Evolutionary conservation across 352 stramenopile species (phyloP).

Genomic region (Pythium aristosporum): DNA sequence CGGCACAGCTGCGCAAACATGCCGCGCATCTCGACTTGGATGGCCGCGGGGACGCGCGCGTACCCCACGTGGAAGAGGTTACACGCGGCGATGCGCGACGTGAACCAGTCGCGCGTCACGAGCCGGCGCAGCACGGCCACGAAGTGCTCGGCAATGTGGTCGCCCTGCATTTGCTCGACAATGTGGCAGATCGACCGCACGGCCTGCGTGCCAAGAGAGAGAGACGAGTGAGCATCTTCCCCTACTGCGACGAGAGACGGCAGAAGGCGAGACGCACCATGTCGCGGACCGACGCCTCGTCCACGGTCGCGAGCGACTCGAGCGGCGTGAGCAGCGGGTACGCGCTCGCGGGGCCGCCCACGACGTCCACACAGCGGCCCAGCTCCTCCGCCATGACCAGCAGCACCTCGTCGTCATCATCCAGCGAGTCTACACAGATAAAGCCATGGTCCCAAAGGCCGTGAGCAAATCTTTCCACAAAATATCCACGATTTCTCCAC

Average conservation of each 20-base stretch:
- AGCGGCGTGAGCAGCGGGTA: constrained; percentile 93
- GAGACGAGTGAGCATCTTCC: background rate
- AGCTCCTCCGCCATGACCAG: constrained; percentile 93
- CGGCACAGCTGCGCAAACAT: constrained; percentile 94
- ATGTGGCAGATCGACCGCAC: constrained; percentile 90
- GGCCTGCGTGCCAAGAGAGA: constrained; percentile 38
- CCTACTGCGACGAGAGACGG: background rate
- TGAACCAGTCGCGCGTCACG: constrained; percentile 95
- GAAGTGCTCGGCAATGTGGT: constrained; percentile 90
- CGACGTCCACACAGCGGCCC: constrained; percentile 85
- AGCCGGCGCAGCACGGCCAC: constrained; percentile 92
- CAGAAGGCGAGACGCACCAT: constrained; percentile 40
- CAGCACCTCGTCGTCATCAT: constrained; percentile 98
- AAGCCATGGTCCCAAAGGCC: background rate
- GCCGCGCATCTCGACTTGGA: constrained; percentile 79
- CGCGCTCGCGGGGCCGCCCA: constrained; percentile 88
- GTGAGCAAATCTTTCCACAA: constrained; percentile 2
- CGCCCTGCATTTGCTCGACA: constrained; percentile 78
- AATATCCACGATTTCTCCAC: background rate
- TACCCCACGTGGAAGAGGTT: constrained; percentile 83
- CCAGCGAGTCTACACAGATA: constrained; percentile 85
- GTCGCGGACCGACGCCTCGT: constrained; percentile 95
- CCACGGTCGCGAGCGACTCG: constrained; percentile 91
- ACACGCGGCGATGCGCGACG: constrained; percentile 83
- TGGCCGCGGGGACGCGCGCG: constrained; percentile 43